Base-by-base conservation (phyloP, 225 moss, liverwort and hornwort genomes). In the Polytrichum commune region DNA sequence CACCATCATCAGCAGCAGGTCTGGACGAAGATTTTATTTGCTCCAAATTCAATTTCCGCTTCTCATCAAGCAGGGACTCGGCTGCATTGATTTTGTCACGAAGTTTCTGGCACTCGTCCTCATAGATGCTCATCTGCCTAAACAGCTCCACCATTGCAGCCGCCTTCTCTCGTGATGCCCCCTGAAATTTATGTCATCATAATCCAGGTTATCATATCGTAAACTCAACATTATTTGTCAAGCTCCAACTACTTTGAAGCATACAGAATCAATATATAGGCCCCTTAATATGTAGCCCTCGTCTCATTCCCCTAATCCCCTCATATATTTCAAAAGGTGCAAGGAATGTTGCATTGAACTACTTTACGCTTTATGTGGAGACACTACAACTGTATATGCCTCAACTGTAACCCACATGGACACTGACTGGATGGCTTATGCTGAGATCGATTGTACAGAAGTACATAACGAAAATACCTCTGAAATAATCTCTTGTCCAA, bases 31-130 rank as follows among this genome's bases (percentile, higher is more conserved):
- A 57, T 23, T 30, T n/a, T 38, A 73, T 69, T 46, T 19, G 61
- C 28, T 69, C 75, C 63, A 69, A 38, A 62, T 25, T 26, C 26
- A 25, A 9, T 72, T 46, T 71, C 13, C 74, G 81, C 70, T 70
- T 79, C 56, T 76, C 72, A 55, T 73, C 67, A 9, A 89, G 20
- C n/a, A 74, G 78, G 27, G 57, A 1, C 57, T 73, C 76, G 30
- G 81, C 72, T 13, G 78, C 81, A 69, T 86, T 83, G 70, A 86
- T 83, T 70, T 78, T 89, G 62, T 75, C 56, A 63, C 67, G 83
- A 60, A 89, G 80, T 53, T 71, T 60, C 69, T 86, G 86, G 56
- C 86, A 83, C 28, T 89, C 86, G 13, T 61, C 68, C 60, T 89
- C 83, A 25, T 77, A 75, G 53, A 68, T 68, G 76, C 65, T 79